Percentiles rank a stretch among this genome's conserved stretches.
Evolutionary conservation across 805 yeast species (phyloP).

Genomic region (Suhomyces tanzawaensis): DNA sequence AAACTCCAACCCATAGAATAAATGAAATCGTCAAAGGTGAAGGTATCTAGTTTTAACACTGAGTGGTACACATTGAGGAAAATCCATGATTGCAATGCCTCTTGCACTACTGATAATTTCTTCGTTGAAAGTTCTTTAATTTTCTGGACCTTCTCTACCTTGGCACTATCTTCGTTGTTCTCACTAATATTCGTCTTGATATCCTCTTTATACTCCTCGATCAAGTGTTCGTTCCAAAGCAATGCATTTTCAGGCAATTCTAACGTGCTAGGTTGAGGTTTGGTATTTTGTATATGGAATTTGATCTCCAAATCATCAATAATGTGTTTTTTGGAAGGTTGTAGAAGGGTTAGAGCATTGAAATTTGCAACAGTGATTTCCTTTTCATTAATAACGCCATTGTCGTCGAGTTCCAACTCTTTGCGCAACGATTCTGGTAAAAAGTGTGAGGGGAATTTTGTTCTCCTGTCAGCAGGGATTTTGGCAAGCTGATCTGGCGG

Average conservation of each 20-base stretch:
- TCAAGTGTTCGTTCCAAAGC: conserved; percentile 17
- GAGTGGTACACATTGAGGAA: conserved; percentile 69
- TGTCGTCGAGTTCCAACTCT: conserved; percentile 15
- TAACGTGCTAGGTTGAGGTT: conserved; percentile 21
- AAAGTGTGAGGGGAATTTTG: conserved; percentile 29
- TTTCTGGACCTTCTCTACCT: conserved; percentile 9
- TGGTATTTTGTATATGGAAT: conserved; percentile 32
- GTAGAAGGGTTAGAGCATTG: conserved; percentile 12
- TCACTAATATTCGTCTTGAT: conserved; percentile 1
- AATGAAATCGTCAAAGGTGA: conserved; percentile 76
- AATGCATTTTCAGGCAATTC: conserved; percentile 26
- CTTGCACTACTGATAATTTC: conserved; percentile 26
- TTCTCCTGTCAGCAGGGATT: conserved; percentile 2
- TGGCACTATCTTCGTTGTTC: neutral
- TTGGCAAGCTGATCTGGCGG: conserved; percentile 3
- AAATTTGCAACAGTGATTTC: neutral
- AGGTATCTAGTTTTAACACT: conserved; percentile 63
- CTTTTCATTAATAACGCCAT: conserved; percentile 6
- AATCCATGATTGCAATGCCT: conserved; percentile 68
- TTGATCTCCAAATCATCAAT: conserved; percentile 28
- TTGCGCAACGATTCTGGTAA: conserved; percentile 23
- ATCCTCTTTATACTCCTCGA: conserved; percentile 10
- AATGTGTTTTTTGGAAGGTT: conserved; percentile 29
- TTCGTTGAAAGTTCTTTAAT: conserved; percentile 10
- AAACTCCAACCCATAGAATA: conserved; percentile 51